Percentiles rank a stretch among this genome's conserved stretches.
Conservation (phyloP, 75 land plant genomes). For the Cunninghamia lanceolata region DNA sequence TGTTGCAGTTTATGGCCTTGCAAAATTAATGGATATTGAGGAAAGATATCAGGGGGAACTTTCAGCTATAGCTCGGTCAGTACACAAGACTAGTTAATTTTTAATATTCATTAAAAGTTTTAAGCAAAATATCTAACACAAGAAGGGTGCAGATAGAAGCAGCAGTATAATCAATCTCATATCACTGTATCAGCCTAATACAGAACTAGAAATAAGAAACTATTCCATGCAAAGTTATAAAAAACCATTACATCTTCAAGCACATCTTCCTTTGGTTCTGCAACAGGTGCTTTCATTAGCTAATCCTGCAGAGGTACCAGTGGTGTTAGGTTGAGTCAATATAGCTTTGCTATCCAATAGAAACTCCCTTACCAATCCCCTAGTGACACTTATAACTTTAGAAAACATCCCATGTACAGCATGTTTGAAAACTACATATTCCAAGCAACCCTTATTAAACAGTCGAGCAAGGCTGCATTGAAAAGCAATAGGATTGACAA, state of each 20-base stretch:
- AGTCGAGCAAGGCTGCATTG: too few species aligned
- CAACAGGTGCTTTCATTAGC: neutral
- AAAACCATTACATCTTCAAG: neutral
- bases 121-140: neutral
- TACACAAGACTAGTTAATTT: neutral
- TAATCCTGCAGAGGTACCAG: neutral
- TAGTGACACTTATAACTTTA: neutral
- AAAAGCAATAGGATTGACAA: too few species aligned
- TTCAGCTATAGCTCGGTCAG: slow-evolving; percentile 95
- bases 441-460: too few species aligned
- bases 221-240: neutral
- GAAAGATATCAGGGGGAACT: slow-evolving; percentile 66
- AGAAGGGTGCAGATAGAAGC: neutral
- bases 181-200: neutral
- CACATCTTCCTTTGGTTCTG: neutral
- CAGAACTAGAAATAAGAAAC: neutral
- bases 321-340: neutral
- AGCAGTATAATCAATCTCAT: neutral
- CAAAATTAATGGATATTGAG: slow-evolving; percentile 84
- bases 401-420: neutral
- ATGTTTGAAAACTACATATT: neutral
- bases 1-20: slow-evolving; percentile 83
- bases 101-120: neutral
- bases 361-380: neutral
- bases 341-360: neutral